These are phyloP conservation scores for Leccinum proximum DNA, from an alignment of 1,284 basidiomycete species.

Conservation along the genomic window DNA sequence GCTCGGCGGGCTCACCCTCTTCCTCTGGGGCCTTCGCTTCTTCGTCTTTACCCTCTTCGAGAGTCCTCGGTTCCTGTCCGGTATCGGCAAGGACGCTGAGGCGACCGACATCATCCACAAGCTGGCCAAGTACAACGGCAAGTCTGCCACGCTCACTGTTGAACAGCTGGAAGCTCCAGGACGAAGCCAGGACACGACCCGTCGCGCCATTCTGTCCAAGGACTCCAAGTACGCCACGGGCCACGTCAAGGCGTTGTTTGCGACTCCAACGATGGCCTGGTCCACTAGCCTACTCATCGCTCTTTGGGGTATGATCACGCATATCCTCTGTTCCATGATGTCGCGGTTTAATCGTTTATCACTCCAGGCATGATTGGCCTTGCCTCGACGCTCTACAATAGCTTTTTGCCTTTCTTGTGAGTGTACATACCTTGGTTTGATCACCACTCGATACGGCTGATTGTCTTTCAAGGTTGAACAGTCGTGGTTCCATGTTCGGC, in stretches of 20 bases:
- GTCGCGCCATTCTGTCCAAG: conserved; percentile 31
- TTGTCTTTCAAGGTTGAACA: conserved; percentile 34
- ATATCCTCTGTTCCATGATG: not conserved
- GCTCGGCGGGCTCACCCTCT: conserved; percentile 47
- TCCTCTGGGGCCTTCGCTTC: conserved; percentile 56
- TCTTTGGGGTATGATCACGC: conserved; percentile 42
- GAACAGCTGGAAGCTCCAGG: conserved; percentile 37
- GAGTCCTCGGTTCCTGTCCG: conserved; percentile 61
- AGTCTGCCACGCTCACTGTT: conserved; percentile 34
- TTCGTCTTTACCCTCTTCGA: conserved; percentile 59
- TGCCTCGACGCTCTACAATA: conserved; percentile 59
- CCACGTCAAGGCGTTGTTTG: conserved; percentile 54
- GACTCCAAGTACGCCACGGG: conserved; percentile 35
- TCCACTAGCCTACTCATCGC: conserved; percentile 52
- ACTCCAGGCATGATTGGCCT: conserved; percentile 52
- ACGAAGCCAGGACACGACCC: conserved; percentile 1
- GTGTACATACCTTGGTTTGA: conserved; percentile 13
- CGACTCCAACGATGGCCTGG: conserved; percentile 52
- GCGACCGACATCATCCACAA: conserved; percentile 57
- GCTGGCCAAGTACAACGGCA: conserved; percentile 61
- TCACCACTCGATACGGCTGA: conserved; percentile 5
- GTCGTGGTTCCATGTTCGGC: conserved; percentile 45
- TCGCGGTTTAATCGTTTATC: not conserved
- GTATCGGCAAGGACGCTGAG: conserved; percentile 57
- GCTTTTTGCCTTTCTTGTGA: conserved; percentile 50